phyloP scores from a whole-genome alignment of 768 basidiomycete species.

The Russula sp. region DNA sequence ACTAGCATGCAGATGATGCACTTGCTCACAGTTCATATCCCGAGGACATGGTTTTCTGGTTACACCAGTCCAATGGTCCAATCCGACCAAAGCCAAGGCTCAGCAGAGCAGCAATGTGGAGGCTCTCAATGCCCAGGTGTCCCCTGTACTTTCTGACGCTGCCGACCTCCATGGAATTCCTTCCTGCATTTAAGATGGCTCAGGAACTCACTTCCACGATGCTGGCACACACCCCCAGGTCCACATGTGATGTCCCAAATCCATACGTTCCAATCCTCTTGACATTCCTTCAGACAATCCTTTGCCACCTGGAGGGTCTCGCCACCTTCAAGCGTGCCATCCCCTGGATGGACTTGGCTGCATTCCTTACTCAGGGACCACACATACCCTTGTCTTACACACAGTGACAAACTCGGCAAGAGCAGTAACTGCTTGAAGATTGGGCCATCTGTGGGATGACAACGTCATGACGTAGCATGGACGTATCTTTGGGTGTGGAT shows the following conservation, averaged over 20 bases:
- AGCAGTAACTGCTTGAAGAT: too few species aligned
- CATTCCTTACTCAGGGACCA: constrained; percentile 58
- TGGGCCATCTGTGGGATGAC: too few species aligned
- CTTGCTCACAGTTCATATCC: too few species aligned
- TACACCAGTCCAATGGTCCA: too few species aligned
- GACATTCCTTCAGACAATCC: constrained; percentile 79
- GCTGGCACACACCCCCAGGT: constrained; percentile 63
- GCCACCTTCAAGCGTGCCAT: constrained; percentile 65
- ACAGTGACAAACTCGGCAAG: too few species aligned
- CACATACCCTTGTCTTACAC: constrained; percentile 38
- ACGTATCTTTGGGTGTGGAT: too few species aligned
- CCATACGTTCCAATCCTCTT: constrained; percentile 83
- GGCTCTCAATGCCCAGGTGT: too few species aligned
- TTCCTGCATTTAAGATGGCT: constrained; percentile 65
- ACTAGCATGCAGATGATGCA: too few species aligned
- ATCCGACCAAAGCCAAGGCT: too few species aligned
- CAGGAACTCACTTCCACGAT: constrained; percentile 74
- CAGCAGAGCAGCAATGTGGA: too few species aligned
- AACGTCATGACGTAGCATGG: too few species aligned
- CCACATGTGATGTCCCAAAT: constrained; percentile 64
- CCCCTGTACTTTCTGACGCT: constrained; percentile 29
- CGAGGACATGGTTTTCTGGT: too few species aligned
- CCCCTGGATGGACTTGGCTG: constrained; percentile 75
- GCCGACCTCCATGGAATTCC: constrained; percentile 33
- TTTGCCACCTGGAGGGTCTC: constrained; percentile 58